phyloP scores from a whole-genome alignment of 208 protist genomes.

The Wallacemonas sp. region DNA sequence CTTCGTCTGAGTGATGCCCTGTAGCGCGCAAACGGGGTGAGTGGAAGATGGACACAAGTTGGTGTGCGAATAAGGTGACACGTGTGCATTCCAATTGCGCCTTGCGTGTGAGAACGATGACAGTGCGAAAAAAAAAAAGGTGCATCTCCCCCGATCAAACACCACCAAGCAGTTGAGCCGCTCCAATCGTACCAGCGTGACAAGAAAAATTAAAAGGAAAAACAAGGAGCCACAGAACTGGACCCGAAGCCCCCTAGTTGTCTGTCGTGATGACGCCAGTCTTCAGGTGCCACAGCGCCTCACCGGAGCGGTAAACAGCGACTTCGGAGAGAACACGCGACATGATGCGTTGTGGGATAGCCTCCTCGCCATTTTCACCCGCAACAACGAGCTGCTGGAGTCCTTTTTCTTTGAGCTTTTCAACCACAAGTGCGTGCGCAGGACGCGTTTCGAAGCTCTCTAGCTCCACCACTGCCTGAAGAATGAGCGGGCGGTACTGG shows the following conservation, averaged over 20 bases:
- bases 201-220: slow-evolving; percentile 19
- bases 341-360: slow-evolving; percentile 31
- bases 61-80: no score
- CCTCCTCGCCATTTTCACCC: slow-evolving; percentile 17
- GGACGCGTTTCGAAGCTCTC: slow-evolving; percentile 59
- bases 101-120: no score
- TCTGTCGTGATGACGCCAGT: slow-evolving; percentile 46
- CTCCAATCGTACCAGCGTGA: background rate
- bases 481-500: slow-evolving; percentile 66
- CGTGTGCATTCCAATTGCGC: no score
- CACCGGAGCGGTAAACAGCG: slow-evolving; percentile 59
- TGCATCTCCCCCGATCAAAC: no score
- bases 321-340: slow-evolving; percentile 75
- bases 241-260: background rate
- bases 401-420: slow-evolving; percentile 19
- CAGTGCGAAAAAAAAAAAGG: background rate
- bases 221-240: background rate
- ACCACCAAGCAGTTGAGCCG: background rate
- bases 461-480: slow-evolving; percentile 59
- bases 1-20: no score
- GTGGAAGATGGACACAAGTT: no score
- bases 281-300: slow-evolving; percentile 82
- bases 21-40: no score
- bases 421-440: slow-evolving; percentile 35
- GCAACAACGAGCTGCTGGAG: background rate